These are phyloP conservation scores for Aspergillus leporis DNA, from an alignment of 495 filamentous ascomycete genomes.

Conservation along the genomic window DNA sequence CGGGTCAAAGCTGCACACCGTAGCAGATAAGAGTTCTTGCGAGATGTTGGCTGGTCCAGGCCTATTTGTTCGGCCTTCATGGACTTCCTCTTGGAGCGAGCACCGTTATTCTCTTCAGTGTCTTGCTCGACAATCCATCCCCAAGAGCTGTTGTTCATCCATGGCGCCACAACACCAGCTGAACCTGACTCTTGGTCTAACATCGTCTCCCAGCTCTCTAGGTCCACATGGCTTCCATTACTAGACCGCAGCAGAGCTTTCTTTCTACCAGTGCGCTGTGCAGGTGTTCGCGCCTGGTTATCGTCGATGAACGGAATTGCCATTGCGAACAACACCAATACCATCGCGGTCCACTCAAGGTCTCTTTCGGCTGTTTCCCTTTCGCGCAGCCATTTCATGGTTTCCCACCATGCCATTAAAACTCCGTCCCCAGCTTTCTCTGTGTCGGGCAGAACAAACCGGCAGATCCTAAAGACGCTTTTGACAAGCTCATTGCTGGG, in stretches of 20 bases:
- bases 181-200: conserved; percentile 56
- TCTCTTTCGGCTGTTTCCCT: conserved; percentile 53
- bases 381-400: conserved; percentile 64
- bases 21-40: conserved; percentile 42
- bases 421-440: conserved; percentile 63
- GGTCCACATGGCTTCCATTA: conserved; percentile 55
- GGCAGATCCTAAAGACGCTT: conserved; percentile 59
- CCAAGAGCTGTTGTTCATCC: conserved; percentile 71
- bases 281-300: conserved; percentile 33
- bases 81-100: conserved; percentile 20
- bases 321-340: conserved; percentile 68
- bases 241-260: conserved; percentile 58
- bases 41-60: conserved; percentile 44
- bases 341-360: conserved; percentile 76
- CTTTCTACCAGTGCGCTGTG: conserved; percentile 47
- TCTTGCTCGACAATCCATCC: conserved; percentile 68
- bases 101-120: conserved; percentile 39
- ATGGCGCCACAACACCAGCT: conserved; percentile 56
- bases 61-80: conserved; percentile 25
- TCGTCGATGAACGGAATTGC: conserved; percentile 51
- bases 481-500: conserved; percentile 61
- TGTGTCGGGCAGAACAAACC: conserved; percentile 58
- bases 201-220: conserved; percentile 66
- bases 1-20: conserved; percentile 47
- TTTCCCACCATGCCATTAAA: conserved; percentile 73